Evolutionary conservation across 441 rosid genomes (phyloP).

Genomic region (Viola pubescens): DNA sequence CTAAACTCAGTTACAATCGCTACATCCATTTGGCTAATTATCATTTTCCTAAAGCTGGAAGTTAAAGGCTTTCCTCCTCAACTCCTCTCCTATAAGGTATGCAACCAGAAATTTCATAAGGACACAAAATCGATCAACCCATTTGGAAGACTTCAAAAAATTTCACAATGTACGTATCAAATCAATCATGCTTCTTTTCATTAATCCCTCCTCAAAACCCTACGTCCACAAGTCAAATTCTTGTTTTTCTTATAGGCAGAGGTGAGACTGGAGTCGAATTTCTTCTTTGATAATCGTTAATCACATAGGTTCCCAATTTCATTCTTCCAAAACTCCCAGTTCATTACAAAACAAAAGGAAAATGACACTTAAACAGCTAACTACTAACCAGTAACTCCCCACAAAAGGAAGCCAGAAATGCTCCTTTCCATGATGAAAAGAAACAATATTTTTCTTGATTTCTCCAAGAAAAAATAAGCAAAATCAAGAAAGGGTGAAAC

Average conservation of each 20-base stretch:
- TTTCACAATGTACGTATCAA: neutral
- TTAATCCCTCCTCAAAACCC: neutral
- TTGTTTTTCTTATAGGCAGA: too few species aligned
- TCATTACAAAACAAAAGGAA: neutral
- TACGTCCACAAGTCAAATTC: neutral
- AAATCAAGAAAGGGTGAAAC: neutral
- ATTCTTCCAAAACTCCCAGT: neutral
- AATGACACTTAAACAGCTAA: neutral
- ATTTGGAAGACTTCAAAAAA: too few species aligned
- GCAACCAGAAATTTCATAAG: too few species aligned
- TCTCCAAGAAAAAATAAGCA: neutral
- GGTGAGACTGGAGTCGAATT: neutral
- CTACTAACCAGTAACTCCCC: too few species aligned
- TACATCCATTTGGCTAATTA: too few species aligned
- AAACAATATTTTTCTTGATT: neutral
- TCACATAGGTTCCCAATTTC: neutral
- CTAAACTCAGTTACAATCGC: neutral
- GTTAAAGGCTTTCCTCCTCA: too few species aligned
- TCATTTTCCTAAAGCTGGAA: too few species aligned
- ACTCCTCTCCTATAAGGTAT: too few species aligned
- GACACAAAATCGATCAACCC: too few species aligned
- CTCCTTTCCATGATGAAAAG: too few species aligned
- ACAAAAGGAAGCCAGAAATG: too few species aligned
- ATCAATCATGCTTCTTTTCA: neutral
- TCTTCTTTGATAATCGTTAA: neutral